These are phyloP conservation scores for Akanthomyces dipterigenus DNA, from an alignment of 2,329 filamentous ascomycete species.

Conservation along the genomic window DNA sequence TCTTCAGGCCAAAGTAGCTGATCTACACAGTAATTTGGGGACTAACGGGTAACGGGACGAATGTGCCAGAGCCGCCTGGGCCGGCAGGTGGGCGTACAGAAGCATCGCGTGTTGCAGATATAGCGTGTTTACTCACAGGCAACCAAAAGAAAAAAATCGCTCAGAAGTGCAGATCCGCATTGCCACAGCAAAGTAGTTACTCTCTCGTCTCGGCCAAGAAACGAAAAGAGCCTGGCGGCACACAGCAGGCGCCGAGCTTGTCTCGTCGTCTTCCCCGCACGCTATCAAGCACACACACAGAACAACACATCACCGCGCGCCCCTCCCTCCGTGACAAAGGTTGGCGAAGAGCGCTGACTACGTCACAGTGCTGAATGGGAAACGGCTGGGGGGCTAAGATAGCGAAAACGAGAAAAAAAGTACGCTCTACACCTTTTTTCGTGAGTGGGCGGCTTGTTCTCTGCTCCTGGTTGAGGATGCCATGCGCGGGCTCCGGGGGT, in stretches of 20 bases:
- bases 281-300: neutral
- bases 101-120: neutral
- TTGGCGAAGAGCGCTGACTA: neutral
- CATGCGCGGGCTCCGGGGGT: neutral
- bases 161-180: neutral
- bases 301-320: neutral
- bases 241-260: neutral
- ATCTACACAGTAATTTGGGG: neutral
- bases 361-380: neutral
- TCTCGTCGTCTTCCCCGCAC: slow-evolving; percentile 1
- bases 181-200: neutral
- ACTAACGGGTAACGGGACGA: too few relatives aligned
- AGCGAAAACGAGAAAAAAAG: neutral
- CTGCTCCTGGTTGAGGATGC: neutral
- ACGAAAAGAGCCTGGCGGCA: neutral
- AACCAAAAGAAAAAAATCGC: neutral
- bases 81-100: neutral
- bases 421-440: neutral
- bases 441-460: neutral
- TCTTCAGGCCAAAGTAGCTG: neutral
- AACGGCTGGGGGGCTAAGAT: neutral
- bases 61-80: neutral
- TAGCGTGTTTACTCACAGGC: neutral
- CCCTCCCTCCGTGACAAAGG: neutral
- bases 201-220: neutral